A percentile compares a stretch with the other conserved stretches of the same genome.
Conservation (phyloP, 1,284 basidiomycete genomes). For the Trichosporon faecale region DNA sequence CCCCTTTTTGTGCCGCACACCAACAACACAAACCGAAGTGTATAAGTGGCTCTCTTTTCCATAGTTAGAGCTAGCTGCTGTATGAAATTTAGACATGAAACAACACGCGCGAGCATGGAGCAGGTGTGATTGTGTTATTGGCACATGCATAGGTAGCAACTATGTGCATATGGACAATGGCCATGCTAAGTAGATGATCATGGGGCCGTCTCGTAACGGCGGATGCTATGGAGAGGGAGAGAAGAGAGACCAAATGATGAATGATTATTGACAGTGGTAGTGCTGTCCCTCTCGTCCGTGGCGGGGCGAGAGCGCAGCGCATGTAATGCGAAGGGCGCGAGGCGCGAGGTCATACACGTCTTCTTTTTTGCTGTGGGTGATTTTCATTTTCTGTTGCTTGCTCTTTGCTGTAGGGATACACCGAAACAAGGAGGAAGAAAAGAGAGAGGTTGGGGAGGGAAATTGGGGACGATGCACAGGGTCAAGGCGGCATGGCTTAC, state of each 20-base stretch:
- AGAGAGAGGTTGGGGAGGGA: not conserved
- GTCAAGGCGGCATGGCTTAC: slow-evolving; percentile 11
- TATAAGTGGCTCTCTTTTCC: not conserved
- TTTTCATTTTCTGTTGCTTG: not conserved
- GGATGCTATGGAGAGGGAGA: slow-evolving; percentile 4
- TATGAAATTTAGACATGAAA: slow-evolving; percentile 11
- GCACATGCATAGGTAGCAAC: slow-evolving; percentile 10
- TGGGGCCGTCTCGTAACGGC: not conserved
- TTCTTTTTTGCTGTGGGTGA: not conserved
- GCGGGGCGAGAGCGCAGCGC: not conserved
- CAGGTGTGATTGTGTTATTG: not conserved
- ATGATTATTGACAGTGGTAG: slow-evolving; percentile 9
- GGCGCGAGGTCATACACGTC: not conserved
- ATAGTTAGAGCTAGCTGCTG: slow-evolving; percentile 9
- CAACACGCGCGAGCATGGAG: not conserved
- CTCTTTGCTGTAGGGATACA: slow-evolving; percentile 2
- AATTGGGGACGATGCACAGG: not conserved
- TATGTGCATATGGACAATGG: slow-evolving; percentile 9
- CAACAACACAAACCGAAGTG: not conserved
- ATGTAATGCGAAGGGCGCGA: not conserved
- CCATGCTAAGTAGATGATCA: slow-evolving; percentile 9
- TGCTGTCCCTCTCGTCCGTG: not conserved
- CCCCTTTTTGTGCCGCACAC: not conserved
- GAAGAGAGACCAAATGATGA: slow-evolving; percentile 4
- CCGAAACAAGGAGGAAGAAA: not conserved